Conservation (phyloP, 1,284 basidiomycete species). For the Tilletia horrida region DNA sequence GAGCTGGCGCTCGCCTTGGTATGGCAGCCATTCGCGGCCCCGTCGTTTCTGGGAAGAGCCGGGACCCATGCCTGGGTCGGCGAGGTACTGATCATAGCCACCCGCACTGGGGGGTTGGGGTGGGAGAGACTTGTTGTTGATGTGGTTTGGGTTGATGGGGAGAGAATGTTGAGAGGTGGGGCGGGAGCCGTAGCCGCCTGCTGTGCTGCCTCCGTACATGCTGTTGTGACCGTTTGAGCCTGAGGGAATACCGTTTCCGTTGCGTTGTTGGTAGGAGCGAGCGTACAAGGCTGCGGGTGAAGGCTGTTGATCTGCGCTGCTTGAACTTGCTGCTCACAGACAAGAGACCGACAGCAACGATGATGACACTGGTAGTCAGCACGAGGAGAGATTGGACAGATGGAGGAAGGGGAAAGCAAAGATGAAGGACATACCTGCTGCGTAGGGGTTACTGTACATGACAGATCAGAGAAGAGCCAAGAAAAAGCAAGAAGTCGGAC, state of each 20-base stretch:
- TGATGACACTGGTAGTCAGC: neutral
- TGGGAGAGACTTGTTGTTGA: conserved; percentile 2
- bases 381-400: neutral
- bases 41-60: conserved; percentile 16
- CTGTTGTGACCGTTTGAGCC: conserved; percentile 2
- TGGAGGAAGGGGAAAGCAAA: neutral
- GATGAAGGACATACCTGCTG: neutral
- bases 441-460: conserved; percentile 15
- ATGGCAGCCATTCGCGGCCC: conserved; percentile 25
- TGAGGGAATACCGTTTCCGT: neutral
- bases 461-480: neutral
- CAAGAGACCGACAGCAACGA: neutral
- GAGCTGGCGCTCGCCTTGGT: conserved; percentile 23
- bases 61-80: conserved; percentile 15
- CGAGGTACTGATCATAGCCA: conserved; percentile 23
- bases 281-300: neutral
- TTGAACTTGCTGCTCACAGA: conserved; percentile 9
- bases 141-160: neutral
- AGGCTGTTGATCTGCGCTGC: neutral
- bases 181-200: conserved; percentile 7
- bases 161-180: neutral
- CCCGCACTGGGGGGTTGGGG: neutral
- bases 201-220: neutral
- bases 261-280: conserved; percentile 15
- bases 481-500: no score